Percentiles rank a stretch among this genome's conserved stretches.
phyloP scores from a whole-genome alignment of 352 stramenopile genomes.

The Blastocystis sp. region DNA sequence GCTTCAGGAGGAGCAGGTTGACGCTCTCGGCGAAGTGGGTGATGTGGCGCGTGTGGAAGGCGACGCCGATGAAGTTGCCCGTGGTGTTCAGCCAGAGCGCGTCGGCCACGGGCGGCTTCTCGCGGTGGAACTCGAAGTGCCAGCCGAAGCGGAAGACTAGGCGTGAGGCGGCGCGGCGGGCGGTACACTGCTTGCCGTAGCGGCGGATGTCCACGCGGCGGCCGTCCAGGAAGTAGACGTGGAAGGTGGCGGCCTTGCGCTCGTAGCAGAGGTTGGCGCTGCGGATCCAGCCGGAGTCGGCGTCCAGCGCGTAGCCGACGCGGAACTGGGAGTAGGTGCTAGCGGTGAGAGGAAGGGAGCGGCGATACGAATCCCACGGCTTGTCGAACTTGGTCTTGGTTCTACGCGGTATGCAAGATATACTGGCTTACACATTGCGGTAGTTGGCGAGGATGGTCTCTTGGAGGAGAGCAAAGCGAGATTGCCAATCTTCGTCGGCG shows the following conservation, averaged over 20 bases:
- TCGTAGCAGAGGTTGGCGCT: conserved; percentile 23
- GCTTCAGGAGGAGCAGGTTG: conserved; percentile 44
- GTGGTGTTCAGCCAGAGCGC: conserved; percentile 16
- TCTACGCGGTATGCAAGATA: neutral
- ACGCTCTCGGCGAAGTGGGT: conserved; percentile 55
- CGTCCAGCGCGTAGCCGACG: conserved; percentile 12
- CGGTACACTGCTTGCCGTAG: conserved; percentile 28
- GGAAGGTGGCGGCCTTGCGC: neutral
- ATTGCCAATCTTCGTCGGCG: neutral
- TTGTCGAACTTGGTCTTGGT: neutral
- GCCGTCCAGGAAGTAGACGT: conserved; percentile 1
- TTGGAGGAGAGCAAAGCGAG: neutral
- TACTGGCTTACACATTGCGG: neutral
- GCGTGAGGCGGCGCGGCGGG: neutral
- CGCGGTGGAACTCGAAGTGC: conserved; percentile 16
- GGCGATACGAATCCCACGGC: neutral
- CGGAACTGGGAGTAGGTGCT: conserved; percentile 4
- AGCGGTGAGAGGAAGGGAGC: neutral
- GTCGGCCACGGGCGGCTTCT: neutral
- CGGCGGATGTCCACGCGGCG: conserved; percentile 9
- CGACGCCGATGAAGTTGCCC: neutral
- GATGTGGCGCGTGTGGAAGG: conserved; percentile 42
- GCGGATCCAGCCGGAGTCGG: conserved; percentile 13
- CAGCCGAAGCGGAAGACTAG: conserved; percentile 40
- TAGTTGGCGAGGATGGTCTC: neutral